Conservation (phyloP, 768 basidiomycete species). For the Amanita muscaria region DNA sequence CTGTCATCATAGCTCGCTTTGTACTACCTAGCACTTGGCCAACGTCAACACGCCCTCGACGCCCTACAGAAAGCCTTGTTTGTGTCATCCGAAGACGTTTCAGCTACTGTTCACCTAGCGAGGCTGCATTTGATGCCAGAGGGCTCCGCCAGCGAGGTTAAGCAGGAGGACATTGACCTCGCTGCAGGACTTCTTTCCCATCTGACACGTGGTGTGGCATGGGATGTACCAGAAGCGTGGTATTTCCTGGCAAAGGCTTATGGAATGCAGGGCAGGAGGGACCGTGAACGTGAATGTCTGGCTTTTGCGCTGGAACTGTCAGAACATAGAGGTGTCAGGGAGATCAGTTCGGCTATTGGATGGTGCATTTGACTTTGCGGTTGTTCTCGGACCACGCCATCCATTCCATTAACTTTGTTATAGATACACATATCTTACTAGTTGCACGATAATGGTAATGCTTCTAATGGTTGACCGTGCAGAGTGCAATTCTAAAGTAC, state of each 20-base stretch:
- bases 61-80: constrained; percentile 87
- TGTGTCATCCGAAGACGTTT: constrained; percentile 68
- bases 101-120: constrained; percentile 72
- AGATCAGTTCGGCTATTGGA: constrained; percentile 53
- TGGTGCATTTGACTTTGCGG: constrained; percentile 64
- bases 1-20: constrained; percentile 52
- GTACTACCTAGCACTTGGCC: constrained; percentile 54
- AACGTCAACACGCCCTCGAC: constrained; percentile 55
- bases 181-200: constrained; percentile 75
- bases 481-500: too few relatives aligned
- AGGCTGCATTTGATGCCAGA: constrained; percentile 54
- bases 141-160: constrained; percentile 11
- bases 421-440: too few relatives aligned
- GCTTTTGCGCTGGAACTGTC: constrained; percentile 56
- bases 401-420: too few relatives aligned
- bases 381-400: too few relatives aligned
- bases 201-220: constrained; percentile 70
- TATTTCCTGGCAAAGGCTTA: constrained; percentile 82
- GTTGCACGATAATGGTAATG: too few relatives aligned
- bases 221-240: constrained; percentile 95
- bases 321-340: constrained; percentile 55
- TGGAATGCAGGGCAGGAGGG: constrained; percentile 62
- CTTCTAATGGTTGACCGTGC: too few relatives aligned
- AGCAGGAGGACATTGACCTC: constrained; percentile 54
- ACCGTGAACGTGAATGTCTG: constrained; percentile 68